These are phyloP conservation scores for Nosema bombycis DNA, from an alignment of 371 early-diverging fungal species.

Conservation along the genomic window DNA sequence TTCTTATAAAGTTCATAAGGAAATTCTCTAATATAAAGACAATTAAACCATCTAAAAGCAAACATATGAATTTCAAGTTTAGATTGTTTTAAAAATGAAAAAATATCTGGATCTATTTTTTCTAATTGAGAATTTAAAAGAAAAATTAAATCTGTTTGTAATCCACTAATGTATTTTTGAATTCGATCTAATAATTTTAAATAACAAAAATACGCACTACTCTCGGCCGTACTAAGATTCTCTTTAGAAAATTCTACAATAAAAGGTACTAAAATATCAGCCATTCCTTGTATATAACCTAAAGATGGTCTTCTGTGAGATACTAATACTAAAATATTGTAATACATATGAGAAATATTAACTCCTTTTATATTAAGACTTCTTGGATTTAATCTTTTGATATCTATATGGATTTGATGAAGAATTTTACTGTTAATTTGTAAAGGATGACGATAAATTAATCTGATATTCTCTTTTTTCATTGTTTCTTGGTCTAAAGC, in stretches of 20 bases:
- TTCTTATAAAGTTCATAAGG: slow-evolving; percentile 74
- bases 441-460: neutral
- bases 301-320: slow-evolving; percentile 72
- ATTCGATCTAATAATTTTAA: slow-evolving; percentile 85
- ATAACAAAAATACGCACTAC: slow-evolving; percentile 86
- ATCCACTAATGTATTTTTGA: slow-evolving; percentile 67
- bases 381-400: slow-evolving; percentile 39
- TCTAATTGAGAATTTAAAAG: slow-evolving; percentile 29
- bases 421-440: slow-evolving; percentile 15
- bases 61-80: slow-evolving; percentile 89
- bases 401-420: slow-evolving; percentile 60
- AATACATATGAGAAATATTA: slow-evolving; percentile 51
- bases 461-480: neutral
- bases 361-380: slow-evolving; percentile 4
- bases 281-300: slow-evolving; percentile 96
- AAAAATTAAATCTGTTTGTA: slow-evolving; percentile 42
- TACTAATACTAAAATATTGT: slow-evolving; percentile 47
- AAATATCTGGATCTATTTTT: slow-evolving; percentile 47
- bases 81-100: slow-evolving; percentile 70
- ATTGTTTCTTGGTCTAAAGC: neutral
- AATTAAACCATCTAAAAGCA: slow-evolving; percentile 97
- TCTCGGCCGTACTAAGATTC: slow-evolving; percentile 72
- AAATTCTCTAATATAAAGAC: slow-evolving; percentile 87
- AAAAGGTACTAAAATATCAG: slow-evolving; percentile 88
- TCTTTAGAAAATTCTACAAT: slow-evolving; percentile 63